phyloP scores from a whole-genome alignment of 495 filamentous ascomycete genomes.

The Trichoderma orchidacearum region DNA sequence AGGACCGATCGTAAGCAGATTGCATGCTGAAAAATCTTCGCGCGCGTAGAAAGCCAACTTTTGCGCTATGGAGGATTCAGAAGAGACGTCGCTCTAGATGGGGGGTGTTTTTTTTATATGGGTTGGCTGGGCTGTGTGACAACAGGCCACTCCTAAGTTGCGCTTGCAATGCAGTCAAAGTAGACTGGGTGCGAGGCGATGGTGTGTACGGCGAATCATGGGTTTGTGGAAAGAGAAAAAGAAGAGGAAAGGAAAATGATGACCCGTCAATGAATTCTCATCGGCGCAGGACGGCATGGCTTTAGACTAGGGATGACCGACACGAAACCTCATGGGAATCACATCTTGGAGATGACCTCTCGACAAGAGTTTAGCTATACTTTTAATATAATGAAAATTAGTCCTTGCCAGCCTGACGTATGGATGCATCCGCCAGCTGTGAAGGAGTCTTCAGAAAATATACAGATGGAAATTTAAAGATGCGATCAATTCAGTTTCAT shows the following conservation, averaged over 20 bases:
- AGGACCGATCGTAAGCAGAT: constrained; percentile 28
- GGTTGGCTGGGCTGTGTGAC: not conserved
- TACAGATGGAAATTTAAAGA: too few species aligned
- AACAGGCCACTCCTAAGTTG: not conserved
- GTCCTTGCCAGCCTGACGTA: too few species aligned
- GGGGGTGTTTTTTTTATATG: not conserved
- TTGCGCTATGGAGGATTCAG: not conserved
- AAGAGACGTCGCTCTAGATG: not conserved
- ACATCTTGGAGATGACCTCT: not conserved
- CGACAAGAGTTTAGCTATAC: not conserved
- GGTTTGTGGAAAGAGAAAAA: constrained; percentile 1
- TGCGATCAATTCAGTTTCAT: too few species aligned
- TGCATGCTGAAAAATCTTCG: not conserved
- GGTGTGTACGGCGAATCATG: not conserved
- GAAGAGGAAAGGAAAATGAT: constrained; percentile 1
- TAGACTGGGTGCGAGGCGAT: not conserved
- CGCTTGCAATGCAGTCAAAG: not conserved
- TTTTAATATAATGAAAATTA: not conserved
- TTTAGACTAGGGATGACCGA: constrained; percentile 4
- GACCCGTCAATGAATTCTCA: not conserved
- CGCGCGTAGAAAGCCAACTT: not conserved
- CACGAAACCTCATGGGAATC: not conserved
- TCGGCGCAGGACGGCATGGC: constrained; percentile 7
- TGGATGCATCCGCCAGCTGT: too few species aligned
- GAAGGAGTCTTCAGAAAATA: too few species aligned